Conservation (phyloP, 176 grass and related monocot species). For the Hordeum marinum region DNA sequence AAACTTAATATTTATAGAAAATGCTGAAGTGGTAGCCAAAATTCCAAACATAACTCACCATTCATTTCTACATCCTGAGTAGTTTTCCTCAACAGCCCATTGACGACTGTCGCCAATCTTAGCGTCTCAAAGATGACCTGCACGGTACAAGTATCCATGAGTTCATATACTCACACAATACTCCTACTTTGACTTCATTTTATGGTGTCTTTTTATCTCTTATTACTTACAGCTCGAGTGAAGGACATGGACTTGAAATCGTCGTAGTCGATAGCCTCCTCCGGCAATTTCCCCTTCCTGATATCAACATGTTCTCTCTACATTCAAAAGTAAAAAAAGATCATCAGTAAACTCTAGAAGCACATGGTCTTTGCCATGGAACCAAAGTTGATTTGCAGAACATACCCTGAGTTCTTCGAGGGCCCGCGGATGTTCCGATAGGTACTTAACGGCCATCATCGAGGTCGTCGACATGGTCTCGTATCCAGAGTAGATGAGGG, state of each 20-base stretch:
- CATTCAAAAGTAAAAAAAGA: neutral
- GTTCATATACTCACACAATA: neutral
- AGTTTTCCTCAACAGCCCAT: conserved; percentile 90
- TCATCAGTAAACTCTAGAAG: neutral
- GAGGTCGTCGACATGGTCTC: conserved; percentile 91
- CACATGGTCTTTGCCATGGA: neutral
- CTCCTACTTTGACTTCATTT: neutral
- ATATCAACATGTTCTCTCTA: conserved; percentile 85
- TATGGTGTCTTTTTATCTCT: neutral
- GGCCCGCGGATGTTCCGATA: conserved; percentile 69
- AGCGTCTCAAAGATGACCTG: conserved; percentile 91
- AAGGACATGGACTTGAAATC: conserved; percentile 91
- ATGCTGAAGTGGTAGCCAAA: neutral
- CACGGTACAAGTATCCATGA: neutral
- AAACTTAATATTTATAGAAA: neutral
- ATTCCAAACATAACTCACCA: conserved; percentile 36
- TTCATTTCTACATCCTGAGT: conserved; percentile 89
- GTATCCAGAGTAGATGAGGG: conserved; percentile 92
- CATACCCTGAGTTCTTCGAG: conserved; percentile 70
- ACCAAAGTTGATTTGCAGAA: neutral
- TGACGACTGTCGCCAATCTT: conserved; percentile 89
- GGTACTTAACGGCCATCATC: conserved; percentile 98
- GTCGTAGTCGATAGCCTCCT: conserved; percentile 62
- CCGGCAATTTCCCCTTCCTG: conserved; percentile 44
- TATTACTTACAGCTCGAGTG: conserved; percentile 71